A percentile compares a stretch with the other conserved stretches of the same genome.
phyloP scores from a whole-genome alignment of 1,284 basidiomycete species.

The Chondrostereum purpureum region DNA sequence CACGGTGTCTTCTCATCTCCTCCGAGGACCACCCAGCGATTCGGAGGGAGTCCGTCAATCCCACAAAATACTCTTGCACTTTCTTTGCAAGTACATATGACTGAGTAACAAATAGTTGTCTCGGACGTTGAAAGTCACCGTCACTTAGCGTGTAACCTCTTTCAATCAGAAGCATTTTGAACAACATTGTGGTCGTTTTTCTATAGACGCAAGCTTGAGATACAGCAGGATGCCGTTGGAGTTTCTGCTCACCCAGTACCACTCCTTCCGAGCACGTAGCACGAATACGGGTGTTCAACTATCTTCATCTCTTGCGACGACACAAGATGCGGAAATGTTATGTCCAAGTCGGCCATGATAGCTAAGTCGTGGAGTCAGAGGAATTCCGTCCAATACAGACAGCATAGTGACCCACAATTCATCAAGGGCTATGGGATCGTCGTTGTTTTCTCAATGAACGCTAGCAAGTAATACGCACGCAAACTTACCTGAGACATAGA shows the following conservation, averaged over 20 bases:
- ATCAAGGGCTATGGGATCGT: constrained; percentile 37
- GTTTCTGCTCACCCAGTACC: constrained; percentile 51
- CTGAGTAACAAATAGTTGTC: constrained; percentile 71
- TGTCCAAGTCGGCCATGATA: constrained; percentile 38
- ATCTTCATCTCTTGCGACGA: constrained; percentile 52
- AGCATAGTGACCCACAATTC: constrained; percentile 31
- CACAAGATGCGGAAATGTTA: constrained; percentile 39
- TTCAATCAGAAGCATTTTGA: constrained; percentile 67
- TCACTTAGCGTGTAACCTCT: constrained; percentile 34
- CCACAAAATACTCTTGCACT: constrained; percentile 59
- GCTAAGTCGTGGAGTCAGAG: too few species aligned
- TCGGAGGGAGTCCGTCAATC: constrained; percentile 41
- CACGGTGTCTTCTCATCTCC: constrained; percentile 36
- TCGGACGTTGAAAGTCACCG: constrained; percentile 32
- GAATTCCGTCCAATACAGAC: background rate
- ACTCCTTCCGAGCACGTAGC: constrained; percentile 65
- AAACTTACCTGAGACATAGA: constrained; percentile 48
- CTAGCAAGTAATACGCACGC: background rate
- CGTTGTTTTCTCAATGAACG: too few species aligned
- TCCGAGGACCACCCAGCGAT: constrained; percentile 31
- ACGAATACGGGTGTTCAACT: constrained; percentile 53
- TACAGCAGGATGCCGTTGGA: background rate
- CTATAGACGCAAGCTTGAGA: constrained; percentile 26
- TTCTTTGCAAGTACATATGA: constrained; percentile 58
- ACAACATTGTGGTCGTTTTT: constrained; percentile 72